Conservation (phyloP, 495 filamentous ascomycete genomes). For the Hypoxylon subgilvum region DNA sequence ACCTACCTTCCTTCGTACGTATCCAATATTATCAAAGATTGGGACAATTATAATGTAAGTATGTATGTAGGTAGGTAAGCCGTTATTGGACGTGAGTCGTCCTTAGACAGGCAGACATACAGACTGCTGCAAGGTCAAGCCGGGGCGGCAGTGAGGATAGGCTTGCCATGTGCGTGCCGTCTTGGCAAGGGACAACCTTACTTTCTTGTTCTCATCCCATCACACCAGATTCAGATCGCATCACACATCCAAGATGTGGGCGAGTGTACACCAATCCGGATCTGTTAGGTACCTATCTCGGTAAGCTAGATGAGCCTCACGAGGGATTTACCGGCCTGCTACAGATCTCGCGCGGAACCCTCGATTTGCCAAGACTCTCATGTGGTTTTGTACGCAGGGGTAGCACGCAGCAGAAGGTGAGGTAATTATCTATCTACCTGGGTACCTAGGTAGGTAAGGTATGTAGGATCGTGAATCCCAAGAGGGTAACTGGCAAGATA, state of each 20-base stretch:
- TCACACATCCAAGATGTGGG: conserved; percentile 6
- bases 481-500: too few species aligned
- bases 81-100: background rate
- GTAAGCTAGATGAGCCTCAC: conserved; percentile 19
- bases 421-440: background rate
- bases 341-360: conserved; percentile 4
- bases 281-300: conserved; percentile 5
- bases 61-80: background rate
- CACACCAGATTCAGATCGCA: conserved; percentile 12
- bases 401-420: background rate
- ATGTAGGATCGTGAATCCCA: background rate
- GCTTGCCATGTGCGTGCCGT: conserved; percentile 23
- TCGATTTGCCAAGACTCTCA: conserved; percentile 13
- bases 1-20: conserved; percentile 1
- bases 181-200: conserved; percentile 1
- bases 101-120: too few species aligned
- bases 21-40: background rate
- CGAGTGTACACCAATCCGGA: background rate
- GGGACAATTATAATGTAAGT: background rate
- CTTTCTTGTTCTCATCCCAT: conserved; percentile 13
- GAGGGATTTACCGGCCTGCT: conserved; percentile 7
- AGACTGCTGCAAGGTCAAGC: too few species aligned
- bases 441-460: background rate
- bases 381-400: background rate
- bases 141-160: background rate